Base-by-base conservation (phyloP, 139 green algal species). In the Deuterostichococcus epilithicus region DNA sequence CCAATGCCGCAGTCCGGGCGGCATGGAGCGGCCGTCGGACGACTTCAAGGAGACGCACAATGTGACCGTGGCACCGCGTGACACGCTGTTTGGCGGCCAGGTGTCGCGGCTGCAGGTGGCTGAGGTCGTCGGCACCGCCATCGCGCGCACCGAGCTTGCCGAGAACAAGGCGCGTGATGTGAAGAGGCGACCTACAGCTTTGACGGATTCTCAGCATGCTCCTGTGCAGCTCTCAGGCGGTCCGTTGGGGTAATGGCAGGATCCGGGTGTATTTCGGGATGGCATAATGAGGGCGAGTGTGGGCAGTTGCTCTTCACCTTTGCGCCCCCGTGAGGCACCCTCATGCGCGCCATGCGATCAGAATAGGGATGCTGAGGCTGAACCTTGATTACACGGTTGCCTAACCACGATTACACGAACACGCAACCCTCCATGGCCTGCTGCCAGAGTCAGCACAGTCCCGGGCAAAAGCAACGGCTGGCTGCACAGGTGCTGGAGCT, bases 21-120 rank as follows among this genome's bases (percentile, higher is more conserved):
- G 52, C 52, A 95, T 97, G 92, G 94, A 97, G 86, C 80, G 89
- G 3, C 90, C 94, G 30, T 93, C 76, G 0, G 94, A 98, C 79
- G 78, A 92, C 68, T 94, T 93, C 90, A 96, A 97, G 86, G 34
- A 83, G n/a, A 97, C 88, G 8, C 87, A 98, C 88, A 96, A 96
- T 78, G 72, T 97, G 74, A 67, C 84, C 13, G 72, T 98, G 10
- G 80, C 78, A 35, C 77, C 83, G 0, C 70, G 83, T 0, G 88
- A 97, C 84, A 90, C 82, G 30, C 73, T 82, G 1, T 97, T 97
- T 80, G 94, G 94, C 2, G 94, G 94, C 59, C 84, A 90, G 78
- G 91, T 98, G 5, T 93, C 88, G 0, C 78, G 91, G 20, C 81
- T 95, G 76, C 91, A 97, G 84, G 90, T 97, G 60, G 94, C 94